Evolutionary conservation across 768 basidiomycete species (phyloP), one percentile per base, ranked within the genome.

Genomic region (Solioccasus polychromus): DNA sequence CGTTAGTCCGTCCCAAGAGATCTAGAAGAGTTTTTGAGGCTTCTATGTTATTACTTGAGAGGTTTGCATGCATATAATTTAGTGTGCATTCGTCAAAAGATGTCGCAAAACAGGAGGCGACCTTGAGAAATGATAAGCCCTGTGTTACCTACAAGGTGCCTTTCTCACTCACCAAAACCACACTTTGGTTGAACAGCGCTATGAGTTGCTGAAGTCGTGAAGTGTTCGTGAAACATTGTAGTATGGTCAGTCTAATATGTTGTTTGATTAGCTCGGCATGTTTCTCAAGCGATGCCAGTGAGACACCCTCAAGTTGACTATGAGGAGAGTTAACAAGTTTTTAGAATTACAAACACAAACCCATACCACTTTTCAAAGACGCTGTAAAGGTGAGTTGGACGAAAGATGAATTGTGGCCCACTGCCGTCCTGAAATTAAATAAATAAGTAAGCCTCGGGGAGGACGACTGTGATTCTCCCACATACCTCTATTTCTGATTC

Each of bases 321-420:
- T 42, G 25, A 36, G 50, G 30, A 35, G 32, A 23, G 39, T 47
- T 28, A 44, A 34, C 36, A 32, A 36, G 5, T 9, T 25, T 22
- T 20, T 37, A 36, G 9, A 44, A 35, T n/a, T n/a, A n/a, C n/a
- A n/a, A 9, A n/a, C 2, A 50, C 17, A 32, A 22, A 5, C 4
- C 11, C 64, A 41, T 60, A 76, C 78, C 75, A 79, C 35, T 67
- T 62, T 49, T 61, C 50, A 34, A 79, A 40, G 5, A 67, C 60
- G 5, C 55, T 52, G 31, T 62, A 52, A 35, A 82, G 65, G 30
- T 71, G 66, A 17, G 66, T 62, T 7, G 81, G 77, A 18, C 59
- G 68, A 39, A 79, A 63, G 26, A 83, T 67, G 28, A 73, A 48
- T 8, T 66, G 57, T n/a, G 79, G 69, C 10, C 71, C 71, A 30